Conservation (phyloP, 495 filamentous ascomycete genomes). For the Penicilliopsis zonata region DNA sequence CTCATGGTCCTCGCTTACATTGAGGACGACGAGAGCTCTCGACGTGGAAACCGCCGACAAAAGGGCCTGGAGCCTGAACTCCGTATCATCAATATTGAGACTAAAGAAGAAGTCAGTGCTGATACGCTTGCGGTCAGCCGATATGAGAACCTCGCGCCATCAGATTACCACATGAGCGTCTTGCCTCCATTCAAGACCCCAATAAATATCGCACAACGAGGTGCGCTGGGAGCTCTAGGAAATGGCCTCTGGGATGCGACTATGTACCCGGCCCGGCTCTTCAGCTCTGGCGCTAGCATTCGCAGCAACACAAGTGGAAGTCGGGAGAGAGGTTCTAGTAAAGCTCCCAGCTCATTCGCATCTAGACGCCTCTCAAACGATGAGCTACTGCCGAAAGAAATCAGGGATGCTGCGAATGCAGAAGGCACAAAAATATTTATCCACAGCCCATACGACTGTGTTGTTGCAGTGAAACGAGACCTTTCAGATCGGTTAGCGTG, state of each 20-base stretch:
- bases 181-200: slow-evolving; percentile 59
- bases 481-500: slow-evolving; percentile 73
- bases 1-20: slow-evolving; percentile 85
- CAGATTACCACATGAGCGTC: slow-evolving; percentile 83
- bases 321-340: slow-evolving; percentile 36
- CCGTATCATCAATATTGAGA: slow-evolving; percentile 76
- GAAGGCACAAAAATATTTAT: slow-evolving; percentile 88
- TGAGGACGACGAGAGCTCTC: slow-evolving; percentile 52
- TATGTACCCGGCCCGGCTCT: slow-evolving; percentile 69
- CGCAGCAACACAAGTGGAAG: slow-evolving; percentile 59
- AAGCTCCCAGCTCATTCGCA: slow-evolving; percentile 27
- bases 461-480: slow-evolving; percentile 76
- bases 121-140: slow-evolving; percentile 74
- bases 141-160: slow-evolving; percentile 73
- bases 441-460: slow-evolving; percentile 90
- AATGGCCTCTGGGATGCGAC: slow-evolving; percentile 66
- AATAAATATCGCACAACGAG: slow-evolving; percentile 46
- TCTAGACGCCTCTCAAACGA: slow-evolving; percentile 20
- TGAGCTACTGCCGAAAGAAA: slow-evolving; percentile 23
- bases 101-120: slow-evolving; percentile 66
- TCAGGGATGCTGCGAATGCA: slow-evolving; percentile 35
- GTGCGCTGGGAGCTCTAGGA: slow-evolving; percentile 54
- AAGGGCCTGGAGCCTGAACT: slow-evolving; percentile 79
- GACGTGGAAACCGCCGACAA: slow-evolving; percentile 44
- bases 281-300: slow-evolving; percentile 79